Percentiles rank a stretch among this genome's conserved stretches.
These are phyloP conservation scores for Aspergillus quadrilineatus DNA, from an alignment of 2,329 filamentous ascomycete genomes.

Conservation along the genomic window DNA sequence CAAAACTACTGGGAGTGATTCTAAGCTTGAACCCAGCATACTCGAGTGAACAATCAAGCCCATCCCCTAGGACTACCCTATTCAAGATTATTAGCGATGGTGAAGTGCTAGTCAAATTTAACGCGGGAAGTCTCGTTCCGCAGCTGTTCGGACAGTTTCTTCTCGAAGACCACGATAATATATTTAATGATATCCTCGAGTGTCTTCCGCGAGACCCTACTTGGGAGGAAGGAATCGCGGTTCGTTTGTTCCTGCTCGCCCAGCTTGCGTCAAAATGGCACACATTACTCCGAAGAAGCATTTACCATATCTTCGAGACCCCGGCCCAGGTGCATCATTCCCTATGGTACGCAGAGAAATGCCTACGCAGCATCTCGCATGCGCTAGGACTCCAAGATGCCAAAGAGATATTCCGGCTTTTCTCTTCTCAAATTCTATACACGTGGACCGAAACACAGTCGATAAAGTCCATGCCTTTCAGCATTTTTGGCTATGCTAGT, in stretches of 20 bases:
- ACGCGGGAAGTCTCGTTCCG: slow-evolving; percentile 67
- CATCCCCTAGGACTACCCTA: slow-evolving; percentile 68
- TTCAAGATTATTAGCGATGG: slow-evolving; percentile 69
- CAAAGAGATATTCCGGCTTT: slow-evolving; percentile 74
- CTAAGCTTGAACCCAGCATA: slow-evolving; percentile 68
- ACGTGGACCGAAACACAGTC: slow-evolving; percentile 75
- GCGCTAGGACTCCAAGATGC: slow-evolving; percentile 65
- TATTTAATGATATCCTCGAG: slow-evolving; percentile 80
- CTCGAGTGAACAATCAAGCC: slow-evolving; percentile 57
- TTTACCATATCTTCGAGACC: slow-evolving; percentile 93
- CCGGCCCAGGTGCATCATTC: slow-evolving; percentile 69
- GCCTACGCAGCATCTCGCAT: slow-evolving; percentile 65
- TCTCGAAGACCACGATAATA: slow-evolving; percentile 76
- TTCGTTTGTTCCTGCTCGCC: slow-evolving; percentile 74
- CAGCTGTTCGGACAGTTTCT: slow-evolving; percentile 77
- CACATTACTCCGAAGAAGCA: slow-evolving; percentile 78
- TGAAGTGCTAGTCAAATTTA: slow-evolving; percentile 71
- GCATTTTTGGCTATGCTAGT: slow-evolving; percentile 75
- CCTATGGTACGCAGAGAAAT: slow-evolving; percentile 68
- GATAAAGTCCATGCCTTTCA: slow-evolving; percentile 73
- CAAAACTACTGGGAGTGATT: slow-evolving; percentile 67
- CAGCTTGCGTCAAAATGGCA: slow-evolving; percentile 80
- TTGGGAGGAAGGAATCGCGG: slow-evolving; percentile 77
- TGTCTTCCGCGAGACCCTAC: slow-evolving; percentile 72
- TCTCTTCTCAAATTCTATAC: slow-evolving; percentile 83